Conservation (phyloP, 805 yeast species). For the Candida sithepensis region DNA sequence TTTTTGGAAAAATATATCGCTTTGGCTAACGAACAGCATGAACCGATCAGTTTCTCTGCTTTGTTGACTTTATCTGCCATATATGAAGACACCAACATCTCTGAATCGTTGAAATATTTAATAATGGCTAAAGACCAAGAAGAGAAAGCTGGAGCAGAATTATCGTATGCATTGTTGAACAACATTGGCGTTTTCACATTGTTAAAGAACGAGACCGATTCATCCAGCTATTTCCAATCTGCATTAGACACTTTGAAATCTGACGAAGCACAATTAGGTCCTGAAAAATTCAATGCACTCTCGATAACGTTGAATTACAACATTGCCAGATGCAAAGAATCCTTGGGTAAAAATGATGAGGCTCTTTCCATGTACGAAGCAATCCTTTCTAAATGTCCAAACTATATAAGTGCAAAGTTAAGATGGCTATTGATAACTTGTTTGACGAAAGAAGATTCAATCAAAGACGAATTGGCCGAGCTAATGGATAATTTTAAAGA, state of each 20-base stretch:
- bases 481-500: conserved; percentile 53
- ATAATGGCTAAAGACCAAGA: conserved; percentile 44
- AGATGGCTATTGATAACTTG: conserved; percentile 64
- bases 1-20: conserved; percentile 69
- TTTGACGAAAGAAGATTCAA: conserved; percentile 43
- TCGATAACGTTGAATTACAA: conserved; percentile 59
- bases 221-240: conserved; percentile 48
- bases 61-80: conserved; percentile 64
- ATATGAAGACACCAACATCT: conserved; percentile 62
- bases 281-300: conserved; percentile 24
- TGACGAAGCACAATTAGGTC: conserved; percentile 6
- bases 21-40: conserved; percentile 53
- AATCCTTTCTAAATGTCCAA: conserved; percentile 59
- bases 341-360: conserved; percentile 27
- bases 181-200: conserved; percentile 84
- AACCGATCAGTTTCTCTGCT: conserved; percentile 61
- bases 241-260: conserved; percentile 37
- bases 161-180: conserved; percentile 62
- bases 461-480: conserved; percentile 50
- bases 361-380: conserved; percentile 44
- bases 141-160: conserved; percentile 37
- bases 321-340: conserved; percentile 62
- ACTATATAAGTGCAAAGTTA: conserved; percentile 70
- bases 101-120: conserved; percentile 64
- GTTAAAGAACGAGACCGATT: conserved; percentile 43